Base-by-base conservation (phyloP, 805 yeast species). In the Candida silvicultrix region DNA sequence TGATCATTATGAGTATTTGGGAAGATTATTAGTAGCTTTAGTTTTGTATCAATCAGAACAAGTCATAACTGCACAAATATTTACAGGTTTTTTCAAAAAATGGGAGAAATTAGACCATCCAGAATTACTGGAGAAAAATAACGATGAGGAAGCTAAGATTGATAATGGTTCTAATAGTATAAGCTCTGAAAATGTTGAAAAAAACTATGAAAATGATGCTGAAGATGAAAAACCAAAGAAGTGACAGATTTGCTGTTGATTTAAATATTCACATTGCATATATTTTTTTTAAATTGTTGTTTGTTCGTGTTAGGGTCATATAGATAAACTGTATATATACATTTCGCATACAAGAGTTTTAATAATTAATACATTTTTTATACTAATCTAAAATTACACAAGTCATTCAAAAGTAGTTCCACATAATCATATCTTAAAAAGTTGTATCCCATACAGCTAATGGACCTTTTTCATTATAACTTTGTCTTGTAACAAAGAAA, bases 11-110 rank as follows among this genome's bases (percentile, higher is more conserved):
- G 69, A 74, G 10, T 70, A 79, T 53, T 66, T 88, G 50, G 96
- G 96, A 16, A 75, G 77, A 44, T 65, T 89, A 37, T 67, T 89
- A 38, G 89, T 87, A 16, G 92, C 96, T 0, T 71, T 89, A 58
- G 96, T 89, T 8, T 68, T 89, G 45, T 89, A 86, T 62, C 96
- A 88, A 65, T 82, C 89, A 19, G 89, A 85, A 58, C 97, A 89
- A 68, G 95, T 89, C 18, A 69, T 87, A 42, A 76, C 86, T 22
- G 96, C 96, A 0, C 88, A 85, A 56, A 61, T 85, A 7, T 67
- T 88, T 50, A 85, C 85, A 11, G 73, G 74, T 2, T 66, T 78
- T 34, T 81, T 87, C 77, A 79, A 77, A 52, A 70, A 73, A 51
- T 89, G 96, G 96, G 77, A 57, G 48, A 44, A 47, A 34, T 21